Percentiles rank a stretch among this genome's conserved stretches.
phyloP scores from a whole-genome alignment of 2,329 filamentous ascomycete genomes.

The Fusarium vanettenii region DNA sequence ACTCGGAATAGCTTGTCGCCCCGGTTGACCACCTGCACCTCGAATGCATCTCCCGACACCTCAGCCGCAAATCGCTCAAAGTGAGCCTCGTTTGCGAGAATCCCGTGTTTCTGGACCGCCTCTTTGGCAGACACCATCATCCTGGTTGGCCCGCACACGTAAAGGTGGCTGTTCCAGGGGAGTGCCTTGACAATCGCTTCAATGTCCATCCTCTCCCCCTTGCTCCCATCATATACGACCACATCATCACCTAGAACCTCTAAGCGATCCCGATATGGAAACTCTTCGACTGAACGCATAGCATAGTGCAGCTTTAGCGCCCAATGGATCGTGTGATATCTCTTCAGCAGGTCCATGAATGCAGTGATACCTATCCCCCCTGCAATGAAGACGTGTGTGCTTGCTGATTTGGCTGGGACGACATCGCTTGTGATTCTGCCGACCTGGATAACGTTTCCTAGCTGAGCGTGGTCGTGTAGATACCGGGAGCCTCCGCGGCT shows the following conservation, averaged over 20 bases:
- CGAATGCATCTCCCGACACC: slow-evolving; percentile 68
- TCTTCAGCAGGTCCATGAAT: slow-evolving; percentile 63
- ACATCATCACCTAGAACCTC: slow-evolving; percentile 55
- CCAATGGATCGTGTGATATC: slow-evolving; percentile 52
- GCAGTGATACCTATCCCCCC: slow-evolving; percentile 76
- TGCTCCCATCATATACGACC: slow-evolving; percentile 63
- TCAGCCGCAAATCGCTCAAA: slow-evolving; percentile 69
- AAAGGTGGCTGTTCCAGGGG: slow-evolving; percentile 67
- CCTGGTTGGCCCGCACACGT: slow-evolving; percentile 69
- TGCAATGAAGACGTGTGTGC: slow-evolving; percentile 70
- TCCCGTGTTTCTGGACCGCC: slow-evolving; percentile 54
- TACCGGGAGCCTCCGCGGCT: slow-evolving; percentile 72
- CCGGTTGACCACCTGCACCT: slow-evolving; percentile 61
- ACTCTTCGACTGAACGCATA: slow-evolving; percentile 61
- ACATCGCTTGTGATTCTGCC: slow-evolving; percentile 63
- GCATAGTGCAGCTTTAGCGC: slow-evolving; percentile 69
- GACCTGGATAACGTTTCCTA: slow-evolving; percentile 63
- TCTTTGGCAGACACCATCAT: slow-evolving; percentile 65
- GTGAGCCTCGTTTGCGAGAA: slow-evolving; percentile 65
- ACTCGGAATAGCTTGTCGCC: slow-evolving; percentile 57
- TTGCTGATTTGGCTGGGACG: slow-evolving; percentile 53
- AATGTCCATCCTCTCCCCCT: slow-evolving; percentile 65
- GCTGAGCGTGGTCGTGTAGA: slow-evolving; percentile 61
- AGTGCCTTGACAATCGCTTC: slow-evolving; percentile 59
- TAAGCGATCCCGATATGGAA: slow-evolving; percentile 66